Evolutionary conservation across 768 basidiomycete species (phyloP).

Genomic region (Lentinus tigrinus): DNA sequence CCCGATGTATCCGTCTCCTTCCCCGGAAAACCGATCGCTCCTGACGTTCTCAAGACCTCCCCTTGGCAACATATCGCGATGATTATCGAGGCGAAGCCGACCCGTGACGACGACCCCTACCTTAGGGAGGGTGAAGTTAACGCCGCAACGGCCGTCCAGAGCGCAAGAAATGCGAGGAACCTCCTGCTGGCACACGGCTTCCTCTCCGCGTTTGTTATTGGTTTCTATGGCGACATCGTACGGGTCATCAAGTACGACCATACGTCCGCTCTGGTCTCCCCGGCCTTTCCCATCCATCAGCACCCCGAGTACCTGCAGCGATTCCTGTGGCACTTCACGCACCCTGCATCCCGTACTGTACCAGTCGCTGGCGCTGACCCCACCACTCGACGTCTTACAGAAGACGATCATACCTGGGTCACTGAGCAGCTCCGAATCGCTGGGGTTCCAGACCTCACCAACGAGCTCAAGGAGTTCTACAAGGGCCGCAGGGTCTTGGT

Average conservation of each 20-base stretch:
- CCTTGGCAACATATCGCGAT: neutral
- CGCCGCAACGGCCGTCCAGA: neutral
- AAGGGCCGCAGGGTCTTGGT: slow-evolving; percentile 5
- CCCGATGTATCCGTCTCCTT: neutral
- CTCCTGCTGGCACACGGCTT: slow-evolving; percentile 7
- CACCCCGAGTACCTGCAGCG: neutral
- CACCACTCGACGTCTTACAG: neutral
- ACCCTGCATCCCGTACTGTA: neutral
- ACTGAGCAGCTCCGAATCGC: neutral
- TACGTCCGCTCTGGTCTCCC: slow-evolving; percentile 1
- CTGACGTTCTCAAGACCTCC: neutral
- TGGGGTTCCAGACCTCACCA: neutral
- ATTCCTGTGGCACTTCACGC: slow-evolving; percentile 13
- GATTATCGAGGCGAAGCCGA: neutral
- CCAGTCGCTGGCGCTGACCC: slow-evolving; percentile 9
- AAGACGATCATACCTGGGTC: neutral
- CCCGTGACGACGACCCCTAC: neutral
- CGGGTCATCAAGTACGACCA: slow-evolving; percentile 14
- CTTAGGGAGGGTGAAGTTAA: neutral
- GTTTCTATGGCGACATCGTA: slow-evolving; percentile 9
- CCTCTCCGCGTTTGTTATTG: slow-evolving; percentile 9
- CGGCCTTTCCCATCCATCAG: neutral
- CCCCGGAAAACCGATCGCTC: neutral
- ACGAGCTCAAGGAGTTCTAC: neutral
- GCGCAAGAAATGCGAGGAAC: slow-evolving; percentile 5